These are phyloP conservation scores for Mucuna pruriens DNA, from an alignment of 306 rosid species.

Conservation along the genomic window DNA sequence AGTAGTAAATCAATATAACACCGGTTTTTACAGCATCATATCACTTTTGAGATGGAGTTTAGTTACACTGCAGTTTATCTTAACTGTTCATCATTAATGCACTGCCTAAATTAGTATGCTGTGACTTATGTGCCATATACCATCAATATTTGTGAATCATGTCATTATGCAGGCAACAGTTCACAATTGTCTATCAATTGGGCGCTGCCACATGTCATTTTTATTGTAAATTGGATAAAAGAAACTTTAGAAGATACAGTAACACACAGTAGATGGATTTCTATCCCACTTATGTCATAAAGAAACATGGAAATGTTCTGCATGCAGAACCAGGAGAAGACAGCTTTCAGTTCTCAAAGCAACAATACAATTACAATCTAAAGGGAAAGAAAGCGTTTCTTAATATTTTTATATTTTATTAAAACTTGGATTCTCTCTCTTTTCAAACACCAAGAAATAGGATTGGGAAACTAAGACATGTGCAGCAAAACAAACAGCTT, in stretches of 20 bases:
- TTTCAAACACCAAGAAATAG: background rate
- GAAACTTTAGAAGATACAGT: too few relatives aligned
- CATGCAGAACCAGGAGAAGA: background rate
- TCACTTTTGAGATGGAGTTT: background rate
- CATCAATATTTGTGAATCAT: background rate
- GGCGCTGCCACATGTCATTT: background rate
- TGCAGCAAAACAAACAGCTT: background rate
- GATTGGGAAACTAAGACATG: background rate
- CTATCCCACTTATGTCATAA: background rate
- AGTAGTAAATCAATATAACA: background rate
- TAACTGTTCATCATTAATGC: background rate
- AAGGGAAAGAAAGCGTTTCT: background rate
- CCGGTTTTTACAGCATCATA: background rate
- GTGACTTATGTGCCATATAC: background rate
- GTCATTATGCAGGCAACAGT: background rate
- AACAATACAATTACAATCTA: background rate
- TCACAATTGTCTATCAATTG: background rate
- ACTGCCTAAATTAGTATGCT: background rate
- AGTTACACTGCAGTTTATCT: background rate
- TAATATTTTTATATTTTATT: background rate
- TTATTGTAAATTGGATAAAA: background rate
- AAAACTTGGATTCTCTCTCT: background rate
- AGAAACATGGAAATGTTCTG: background rate
- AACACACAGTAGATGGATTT: background rate
- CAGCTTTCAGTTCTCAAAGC: background rate